Conservation (phyloP, 768 basidiomycete genomes). For the Collybia sp. region DNA sequence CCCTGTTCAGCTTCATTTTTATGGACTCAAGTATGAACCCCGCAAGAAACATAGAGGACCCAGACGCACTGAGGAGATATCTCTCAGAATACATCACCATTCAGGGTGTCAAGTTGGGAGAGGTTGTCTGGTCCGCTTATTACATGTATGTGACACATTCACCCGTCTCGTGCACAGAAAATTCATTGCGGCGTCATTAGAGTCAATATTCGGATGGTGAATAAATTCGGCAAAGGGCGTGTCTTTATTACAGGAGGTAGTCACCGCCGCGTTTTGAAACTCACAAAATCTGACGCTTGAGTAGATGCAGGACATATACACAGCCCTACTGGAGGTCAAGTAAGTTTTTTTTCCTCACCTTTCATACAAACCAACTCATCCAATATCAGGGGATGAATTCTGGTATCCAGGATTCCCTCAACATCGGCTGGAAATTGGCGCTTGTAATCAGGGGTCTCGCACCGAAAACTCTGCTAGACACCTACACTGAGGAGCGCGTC, state of each 20-base stretch:
- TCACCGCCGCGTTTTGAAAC: background rate
- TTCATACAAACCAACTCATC: background rate
- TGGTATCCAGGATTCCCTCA: slow-evolving; percentile 24
- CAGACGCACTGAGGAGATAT: slow-evolving; percentile 3
- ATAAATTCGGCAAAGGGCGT: slow-evolving; percentile 32
- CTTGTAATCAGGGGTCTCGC: too few species aligned
- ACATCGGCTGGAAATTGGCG: too few species aligned
- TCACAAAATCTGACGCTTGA: background rate
- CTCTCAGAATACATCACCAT: too few species aligned
- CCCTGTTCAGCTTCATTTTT: slow-evolving; percentile 5
- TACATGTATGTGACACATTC: too few species aligned
- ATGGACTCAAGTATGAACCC: slow-evolving; percentile 1
- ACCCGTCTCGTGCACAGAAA: too few species aligned
- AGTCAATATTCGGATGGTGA: slow-evolving; percentile 44
- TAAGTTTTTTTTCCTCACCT: background rate
- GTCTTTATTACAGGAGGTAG: slow-evolving; percentile 44
- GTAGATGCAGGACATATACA: too few species aligned
- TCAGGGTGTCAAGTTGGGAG: too few species aligned
- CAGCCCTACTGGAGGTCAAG: slow-evolving; percentile 37
- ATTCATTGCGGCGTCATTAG: too few species aligned
- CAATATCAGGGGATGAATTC: slow-evolving; percentile 13
- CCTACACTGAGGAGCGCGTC: too few species aligned
- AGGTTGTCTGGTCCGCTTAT: too few species aligned
- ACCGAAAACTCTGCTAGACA: too few species aligned
- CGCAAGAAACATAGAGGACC: background rate